These are phyloP conservation scores for Mortierella sp. DNA, from an alignment of 371 early-diverging fungal species.

Conservation along the genomic window DNA sequence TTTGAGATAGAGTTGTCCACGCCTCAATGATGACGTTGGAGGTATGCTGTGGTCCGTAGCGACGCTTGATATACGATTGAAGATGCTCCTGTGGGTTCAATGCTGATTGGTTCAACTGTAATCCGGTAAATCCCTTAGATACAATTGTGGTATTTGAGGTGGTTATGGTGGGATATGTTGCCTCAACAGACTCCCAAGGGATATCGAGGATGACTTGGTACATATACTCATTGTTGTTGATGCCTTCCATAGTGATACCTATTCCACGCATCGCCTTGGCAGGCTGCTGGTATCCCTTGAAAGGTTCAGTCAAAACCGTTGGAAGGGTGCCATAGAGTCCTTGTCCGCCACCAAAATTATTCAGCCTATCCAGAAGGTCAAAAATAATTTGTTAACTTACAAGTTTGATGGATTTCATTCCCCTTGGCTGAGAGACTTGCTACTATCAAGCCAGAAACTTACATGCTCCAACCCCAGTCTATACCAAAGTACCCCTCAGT, in stretches of 20 bases:
- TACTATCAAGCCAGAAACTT: no score
- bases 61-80: constrained; percentile 28
- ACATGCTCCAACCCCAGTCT: constrained; percentile 58
- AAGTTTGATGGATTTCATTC: no score
- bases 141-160: background rate
- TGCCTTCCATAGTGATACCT: constrained; percentile 56
- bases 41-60: constrained; percentile 45
- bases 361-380: constrained; percentile 22
- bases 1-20: constrained; percentile 42
- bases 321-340: constrained; percentile 47
- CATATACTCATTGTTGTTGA: constrained; percentile 54
- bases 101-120: constrained; percentile 14
- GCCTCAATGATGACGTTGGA: constrained; percentile 18
- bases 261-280: constrained; percentile 51
- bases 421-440: no score
- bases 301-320: constrained; percentile 40
- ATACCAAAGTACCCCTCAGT: constrained; percentile 49
- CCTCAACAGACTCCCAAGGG: constrained; percentile 44
- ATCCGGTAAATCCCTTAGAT: background rate
- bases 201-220: constrained; percentile 48
- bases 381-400: background rate
- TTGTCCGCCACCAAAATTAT: constrained; percentile 55
- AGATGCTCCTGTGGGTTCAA: constrained; percentile 27
- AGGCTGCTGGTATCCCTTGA: constrained; percentile 28
- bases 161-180: constrained; percentile 2